Evolutionary conservation across 2,329 filamentous ascomycete genomes (phyloP), one percentile per base, ranked within the genome.

Genomic region (Diaporthe amygdali): DNA sequence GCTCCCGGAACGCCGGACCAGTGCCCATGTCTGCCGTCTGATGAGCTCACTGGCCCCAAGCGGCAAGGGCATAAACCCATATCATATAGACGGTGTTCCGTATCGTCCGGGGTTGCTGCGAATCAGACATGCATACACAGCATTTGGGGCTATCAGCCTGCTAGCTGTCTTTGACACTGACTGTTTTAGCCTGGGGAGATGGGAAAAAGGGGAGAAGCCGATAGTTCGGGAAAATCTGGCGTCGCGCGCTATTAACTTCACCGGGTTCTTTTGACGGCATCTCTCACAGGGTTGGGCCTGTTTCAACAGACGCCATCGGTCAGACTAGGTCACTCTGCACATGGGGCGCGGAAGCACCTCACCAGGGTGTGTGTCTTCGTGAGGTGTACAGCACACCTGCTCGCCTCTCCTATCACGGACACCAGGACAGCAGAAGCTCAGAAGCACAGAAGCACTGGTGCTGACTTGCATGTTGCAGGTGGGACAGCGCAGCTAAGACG

Each of bases 1-100:
- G 47, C 25, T 68, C 39, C 66, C 66, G 51, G 51, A 63, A 63
- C 59, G 27, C 59, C 59, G 59, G 59, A 63, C 59, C 59, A 63
- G 27, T 63, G 39, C 37, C 39, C 39, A 68, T 56, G 64, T 56
- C 51, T 55, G 39, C 51, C 66, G 49, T 47, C 27, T 30, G 37
- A 51, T 30, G 34, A 56, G 51, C 30, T 56, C 27, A 56, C 51
- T 56, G 64, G 51, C 51, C n/a, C 49, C 49, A 22, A n/a, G 34
- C 51, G 63, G 37, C 39, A 46, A 32, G 56, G 56, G 56, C 56
- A 46, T 46, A 39, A 61, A 22, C 56, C 39, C 41, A 47, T 63
- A 63, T 47, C 27, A 30, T 63, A 47, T 63, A 34, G 47, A 47
- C 47, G 59, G 27, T 22, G 27, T 34, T 5, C 41, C 27, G 27